phyloP scores from a whole-genome alignment of 2,329 filamentous ascomycete species.

The Sporothrix luriei region DNA sequence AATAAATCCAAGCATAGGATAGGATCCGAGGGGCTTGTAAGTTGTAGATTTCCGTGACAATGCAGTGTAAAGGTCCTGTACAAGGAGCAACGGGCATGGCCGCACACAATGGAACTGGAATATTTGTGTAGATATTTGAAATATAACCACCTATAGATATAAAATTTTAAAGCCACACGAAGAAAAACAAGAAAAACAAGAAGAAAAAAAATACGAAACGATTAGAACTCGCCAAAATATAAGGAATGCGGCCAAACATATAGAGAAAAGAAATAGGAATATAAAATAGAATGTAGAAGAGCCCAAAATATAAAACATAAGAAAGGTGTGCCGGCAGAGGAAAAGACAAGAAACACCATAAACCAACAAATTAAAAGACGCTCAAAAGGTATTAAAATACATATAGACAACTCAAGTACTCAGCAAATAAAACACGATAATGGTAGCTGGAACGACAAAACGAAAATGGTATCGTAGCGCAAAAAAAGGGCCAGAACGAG shows the following conservation, averaged over 20 bases:
- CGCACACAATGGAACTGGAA: no score
- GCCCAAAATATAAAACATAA: neutral
- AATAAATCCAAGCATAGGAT: no score
- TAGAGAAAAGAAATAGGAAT: no score
- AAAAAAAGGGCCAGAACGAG: conserved; percentile 22
- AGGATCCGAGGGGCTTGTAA: no score
- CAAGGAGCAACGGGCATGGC: no score
- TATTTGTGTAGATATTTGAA: no score
- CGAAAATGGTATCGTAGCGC: conserved; percentile 29
- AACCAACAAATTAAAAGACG: neutral
- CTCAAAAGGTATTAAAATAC: conserved; percentile 1
- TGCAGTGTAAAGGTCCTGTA: no score
- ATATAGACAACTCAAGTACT: neutral
- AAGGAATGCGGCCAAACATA: neutral
- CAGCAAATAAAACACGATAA: neutral
- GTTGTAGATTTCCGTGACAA: no score
- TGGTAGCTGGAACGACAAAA: neutral
- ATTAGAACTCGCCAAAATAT: neutral
- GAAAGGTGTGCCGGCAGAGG: neutral
- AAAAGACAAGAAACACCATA: neutral
- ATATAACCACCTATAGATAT: no score
- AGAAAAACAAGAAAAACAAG: neutral
- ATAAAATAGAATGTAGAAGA: neutral
- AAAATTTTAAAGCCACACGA: neutral
- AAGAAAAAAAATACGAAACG: neutral